Percentiles rank a stretch among this genome's conserved stretches.
Evolutionary conservation across 371 early-diverging fungal species (phyloP).

Genomic region (Mortierella sp.): DNA sequence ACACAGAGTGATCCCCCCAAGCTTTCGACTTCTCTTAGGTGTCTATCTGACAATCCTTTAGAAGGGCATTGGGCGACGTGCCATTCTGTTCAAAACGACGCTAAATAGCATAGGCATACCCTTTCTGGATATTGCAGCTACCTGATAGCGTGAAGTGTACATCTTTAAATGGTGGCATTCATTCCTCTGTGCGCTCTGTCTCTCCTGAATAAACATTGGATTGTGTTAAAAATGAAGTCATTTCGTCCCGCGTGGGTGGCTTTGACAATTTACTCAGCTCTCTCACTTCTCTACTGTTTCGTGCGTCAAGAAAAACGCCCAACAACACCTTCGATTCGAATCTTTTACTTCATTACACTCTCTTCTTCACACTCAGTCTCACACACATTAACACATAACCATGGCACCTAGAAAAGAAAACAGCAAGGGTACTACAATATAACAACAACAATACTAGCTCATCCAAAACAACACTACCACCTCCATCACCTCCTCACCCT

Average conservation of each 20-base stretch:
- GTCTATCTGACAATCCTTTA: not conserved
- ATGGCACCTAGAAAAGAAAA: slow-evolving; percentile 56
- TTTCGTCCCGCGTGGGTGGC: not conserved
- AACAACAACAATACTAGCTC: not conserved
- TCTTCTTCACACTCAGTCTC: not conserved
- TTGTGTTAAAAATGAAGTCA: not conserved
- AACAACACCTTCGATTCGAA: slow-evolving; percentile 14
- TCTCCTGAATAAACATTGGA: too few species aligned
- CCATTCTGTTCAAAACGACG: not conserved
- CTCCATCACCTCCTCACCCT: not conserved
- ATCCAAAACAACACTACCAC: not conserved
- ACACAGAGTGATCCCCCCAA: not conserved
- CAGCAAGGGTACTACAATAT: slow-evolving; percentile 45
- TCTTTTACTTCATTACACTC: slow-evolving; percentile 3
- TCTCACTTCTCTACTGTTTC: not conserved
- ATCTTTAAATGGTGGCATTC: too few species aligned
- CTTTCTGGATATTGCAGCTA: not conserved
- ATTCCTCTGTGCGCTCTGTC: too few species aligned
- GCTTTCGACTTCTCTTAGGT: not conserved
- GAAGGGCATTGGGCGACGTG: not conserved
- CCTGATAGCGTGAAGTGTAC: not conserved
- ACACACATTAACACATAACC: not conserved
- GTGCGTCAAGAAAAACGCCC: not conserved
- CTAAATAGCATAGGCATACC: not conserved
- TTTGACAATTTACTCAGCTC: not conserved